Conservation (phyloP, 108 stramenopile species). For the Stephanodiscus minutulus region DNA sequence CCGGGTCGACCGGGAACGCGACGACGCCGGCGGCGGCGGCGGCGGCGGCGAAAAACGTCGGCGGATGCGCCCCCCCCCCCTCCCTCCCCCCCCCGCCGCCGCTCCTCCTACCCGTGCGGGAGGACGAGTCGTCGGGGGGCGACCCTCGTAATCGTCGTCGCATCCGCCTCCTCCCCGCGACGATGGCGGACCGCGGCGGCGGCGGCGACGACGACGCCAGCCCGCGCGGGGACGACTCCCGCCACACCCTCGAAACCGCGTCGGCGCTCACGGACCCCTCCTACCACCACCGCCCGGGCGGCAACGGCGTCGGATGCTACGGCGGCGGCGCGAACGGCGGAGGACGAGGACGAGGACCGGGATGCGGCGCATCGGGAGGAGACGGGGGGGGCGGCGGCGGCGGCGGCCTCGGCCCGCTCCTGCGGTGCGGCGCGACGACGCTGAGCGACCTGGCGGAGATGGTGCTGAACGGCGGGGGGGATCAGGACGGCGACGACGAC, state of each 20-base stretch:
- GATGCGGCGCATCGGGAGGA: too few species aligned
- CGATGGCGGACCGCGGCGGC: too few species aligned
- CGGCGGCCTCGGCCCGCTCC: neutral
- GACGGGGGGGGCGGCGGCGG: neutral
- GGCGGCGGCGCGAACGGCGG: neutral
- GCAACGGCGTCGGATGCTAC: neutral
- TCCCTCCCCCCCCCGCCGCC: too few species aligned
- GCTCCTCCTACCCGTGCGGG: too few species aligned
- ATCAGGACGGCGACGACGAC: too few species aligned
- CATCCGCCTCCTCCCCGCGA: too few species aligned
- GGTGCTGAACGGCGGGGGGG: neutral
- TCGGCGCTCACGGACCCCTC: constrained; percentile 34
- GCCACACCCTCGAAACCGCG: constrained; percentile 30
- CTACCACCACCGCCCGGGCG: neutral
- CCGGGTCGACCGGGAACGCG: too few species aligned
- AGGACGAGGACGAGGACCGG: too few species aligned
- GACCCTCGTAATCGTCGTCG: too few species aligned
- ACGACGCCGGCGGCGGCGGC: neutral
- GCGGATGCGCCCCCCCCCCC: too few species aligned
- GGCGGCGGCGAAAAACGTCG: neutral
- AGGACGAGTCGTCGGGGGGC: too few species aligned
- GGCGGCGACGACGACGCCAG: neutral
- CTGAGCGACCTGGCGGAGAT: neutral
- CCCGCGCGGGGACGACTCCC: neutral
- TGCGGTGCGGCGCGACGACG: neutral